Base-by-base conservation (phyloP, 1,284 basidiomycete genomes). In the Irpex rosettiformis region DNA sequence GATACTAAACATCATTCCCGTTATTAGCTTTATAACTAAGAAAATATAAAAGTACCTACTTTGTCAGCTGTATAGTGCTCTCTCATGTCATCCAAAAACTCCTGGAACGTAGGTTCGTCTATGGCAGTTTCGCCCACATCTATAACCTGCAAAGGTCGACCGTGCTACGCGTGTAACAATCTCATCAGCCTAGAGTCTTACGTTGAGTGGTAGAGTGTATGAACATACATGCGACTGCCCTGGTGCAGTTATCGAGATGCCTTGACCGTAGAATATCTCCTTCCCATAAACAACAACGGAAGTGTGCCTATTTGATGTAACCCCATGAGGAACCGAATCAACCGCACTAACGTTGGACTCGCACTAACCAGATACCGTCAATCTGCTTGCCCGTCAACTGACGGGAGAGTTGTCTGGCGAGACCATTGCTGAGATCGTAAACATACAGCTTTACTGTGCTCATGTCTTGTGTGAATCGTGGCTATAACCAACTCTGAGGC, bases 201-300 rank as follows among this genome's bases (percentile, higher is more conserved):
- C 25, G 21, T 22, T n/a, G n/a, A n/a, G n/a, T 7, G 7, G 1
- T 3, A 24, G 4, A 40, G 54, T 16, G 4, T 57, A 49, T 4
- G 28, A 28, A 76, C 86, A 60, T 69, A 91, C 91, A 76, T 93
- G 91, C 5, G 93, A 93, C 64, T 77, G 77, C 11, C 93, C 93
- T 0, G 93, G 93, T 4, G 64, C 62, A 0, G 85, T 81, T 25
- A 78, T 77, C 65, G 67, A 74, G 58, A 97, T 93, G 5, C 94
- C 95, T 67, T 88, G 91, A 1, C 94, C 94, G 70, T 94, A 97
- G 67, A 92, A 96, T 52, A 93, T 78, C 69, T 97, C 95, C 65
- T 86, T 86, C 2, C 85, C 86, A 71, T 86, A 95, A 0, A 88
- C 89, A 48, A 97, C 93, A 28, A 97, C 83, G 22, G 89, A 93